phyloP scores from a whole-genome alignment of 176 grass and related monocot species.

The Carex myosuroides region DNA sequence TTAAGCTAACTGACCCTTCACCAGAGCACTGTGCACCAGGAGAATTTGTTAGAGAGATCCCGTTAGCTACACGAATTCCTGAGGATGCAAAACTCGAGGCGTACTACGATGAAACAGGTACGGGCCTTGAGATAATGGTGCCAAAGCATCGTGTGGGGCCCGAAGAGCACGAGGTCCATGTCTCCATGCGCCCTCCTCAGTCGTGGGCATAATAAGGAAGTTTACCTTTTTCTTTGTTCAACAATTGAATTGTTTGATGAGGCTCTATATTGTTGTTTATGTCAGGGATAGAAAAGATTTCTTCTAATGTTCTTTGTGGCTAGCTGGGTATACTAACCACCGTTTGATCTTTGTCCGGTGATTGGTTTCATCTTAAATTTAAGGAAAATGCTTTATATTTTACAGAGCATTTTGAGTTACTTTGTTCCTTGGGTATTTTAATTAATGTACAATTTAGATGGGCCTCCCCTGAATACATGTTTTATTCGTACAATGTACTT shows the following conservation, averaged over 20 bases:
- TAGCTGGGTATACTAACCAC: constrained; percentile 14
- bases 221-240: constrained; percentile 13
- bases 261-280: constrained; percentile 15
- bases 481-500: constrained; percentile 8
- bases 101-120: constrained; percentile 75
- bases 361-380: constrained; percentile 19
- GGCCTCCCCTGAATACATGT: constrained; percentile 15
- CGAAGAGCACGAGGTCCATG: constrained; percentile 95
- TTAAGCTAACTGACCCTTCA: constrained; percentile 61
- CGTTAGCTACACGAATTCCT: constrained; percentile 68
- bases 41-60: constrained; percentile 83
- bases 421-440: constrained; percentile 20
- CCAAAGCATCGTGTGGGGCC: constrained; percentile 74
- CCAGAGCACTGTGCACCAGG: constrained; percentile 95
- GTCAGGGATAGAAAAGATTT: constrained; percentile 15
- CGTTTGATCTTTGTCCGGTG: constrained; percentile 12
- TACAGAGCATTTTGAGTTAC: constrained; percentile 22
- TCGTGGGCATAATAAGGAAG: constrained; percentile 51
- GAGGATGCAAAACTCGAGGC: constrained; percentile 83
- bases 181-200: constrained; percentile 68
- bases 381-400: constrained; percentile 30
- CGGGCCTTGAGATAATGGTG: constrained; percentile 76
- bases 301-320: constrained; percentile 15
- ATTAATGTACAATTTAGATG: constrained; percentile 14
- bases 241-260: constrained; percentile 19